Evolutionary conservation across 257 asterid species (phyloP), one percentile per base, ranked within the genome.

Genomic region (Agastache rugosa): DNA sequence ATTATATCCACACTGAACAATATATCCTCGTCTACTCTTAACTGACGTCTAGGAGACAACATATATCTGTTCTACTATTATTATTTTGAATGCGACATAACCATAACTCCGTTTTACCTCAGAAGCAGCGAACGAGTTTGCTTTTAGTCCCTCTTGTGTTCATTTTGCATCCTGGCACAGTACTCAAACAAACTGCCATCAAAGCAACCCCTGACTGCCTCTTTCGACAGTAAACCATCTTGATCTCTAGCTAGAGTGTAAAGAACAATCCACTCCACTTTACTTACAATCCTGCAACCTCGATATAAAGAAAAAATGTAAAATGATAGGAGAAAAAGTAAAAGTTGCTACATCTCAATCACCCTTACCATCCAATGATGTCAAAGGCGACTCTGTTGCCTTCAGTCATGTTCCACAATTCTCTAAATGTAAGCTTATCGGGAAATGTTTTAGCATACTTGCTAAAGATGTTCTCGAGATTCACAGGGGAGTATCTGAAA

Each of bases 121-220:
- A n/a, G 25, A 67, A 67, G 29, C 47, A 29, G 29, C 5, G 14
- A 8, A 23, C 14, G 44, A n/a, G 2, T 1, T 7, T 10, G n/a
- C 27, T 78, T 39, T 39, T 70, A 75, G 64, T 82, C 47, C 78
- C 63, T 71, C 78, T 82, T 83, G 14, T 63, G 73, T 60, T 79
- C 83, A 14, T 75, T 34, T 29, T 85, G 85, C 80, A 70, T 77
- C 81, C 75, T 91, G 0, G 97, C 97, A 11, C 85, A 82, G 68
- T 93, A 89, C 56, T 93, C 92, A 11, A 91, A 93, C 83, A 93
- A 87, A 53, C 93, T 91, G 19, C 98, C 98, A 41, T 93, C 96
- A 3, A 11, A 93, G 54, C 93, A 85, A 3, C 96, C 85, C 50
- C 98, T 82, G 15, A 91, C 79, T 0, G 98, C 96, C 73, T 93